These are phyloP conservation scores for Kandelia obovata DNA, from an alignment of 345 rosid genomes.

Conservation along the genomic window DNA sequence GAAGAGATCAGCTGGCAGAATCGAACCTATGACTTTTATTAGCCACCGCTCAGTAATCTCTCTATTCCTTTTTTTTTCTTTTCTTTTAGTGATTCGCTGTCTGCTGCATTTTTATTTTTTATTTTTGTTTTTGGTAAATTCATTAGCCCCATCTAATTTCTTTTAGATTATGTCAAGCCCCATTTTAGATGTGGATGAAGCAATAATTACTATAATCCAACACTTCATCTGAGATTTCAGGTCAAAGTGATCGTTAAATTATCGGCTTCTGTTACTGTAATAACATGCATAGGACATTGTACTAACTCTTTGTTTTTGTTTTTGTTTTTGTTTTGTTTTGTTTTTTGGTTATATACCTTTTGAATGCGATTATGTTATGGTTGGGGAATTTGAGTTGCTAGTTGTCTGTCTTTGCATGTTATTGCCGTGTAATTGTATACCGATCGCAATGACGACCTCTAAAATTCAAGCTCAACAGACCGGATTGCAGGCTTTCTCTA, in stretches of 20 bases:
- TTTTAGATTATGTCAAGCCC: not conserved
- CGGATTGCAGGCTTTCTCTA: conserved; percentile 17
- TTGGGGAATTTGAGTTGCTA: not conserved
- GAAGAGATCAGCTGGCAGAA: conserved; percentile 63
- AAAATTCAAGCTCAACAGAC: conserved; percentile 30
- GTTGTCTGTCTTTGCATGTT: not conserved
- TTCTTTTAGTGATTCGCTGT: not conserved
- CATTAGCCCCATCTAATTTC: not conserved
- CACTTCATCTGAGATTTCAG: conserved; percentile 56
- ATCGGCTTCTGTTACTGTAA: conserved; percentile 37
- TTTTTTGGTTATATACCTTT: not conserved
- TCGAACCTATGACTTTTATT: conserved; percentile 47
- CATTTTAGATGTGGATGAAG: conserved; percentile 45
- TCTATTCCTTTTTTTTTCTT: not conserved
- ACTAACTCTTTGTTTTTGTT: not conserved
- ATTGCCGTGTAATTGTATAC: not conserved
- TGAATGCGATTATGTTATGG: not conserved
- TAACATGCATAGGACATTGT: not conserved
- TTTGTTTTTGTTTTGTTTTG: not conserved
- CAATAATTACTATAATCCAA: conserved; percentile 43
- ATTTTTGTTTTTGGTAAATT: not conserved
- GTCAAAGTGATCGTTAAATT: conserved; percentile 33
- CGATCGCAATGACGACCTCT: conserved; percentile 18
- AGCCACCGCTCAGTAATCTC: conserved; percentile 56
- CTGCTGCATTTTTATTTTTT: too few relatives aligned